Conservation (phyloP, 768 basidiomycete species). For the Mycena haematopus region DNA sequence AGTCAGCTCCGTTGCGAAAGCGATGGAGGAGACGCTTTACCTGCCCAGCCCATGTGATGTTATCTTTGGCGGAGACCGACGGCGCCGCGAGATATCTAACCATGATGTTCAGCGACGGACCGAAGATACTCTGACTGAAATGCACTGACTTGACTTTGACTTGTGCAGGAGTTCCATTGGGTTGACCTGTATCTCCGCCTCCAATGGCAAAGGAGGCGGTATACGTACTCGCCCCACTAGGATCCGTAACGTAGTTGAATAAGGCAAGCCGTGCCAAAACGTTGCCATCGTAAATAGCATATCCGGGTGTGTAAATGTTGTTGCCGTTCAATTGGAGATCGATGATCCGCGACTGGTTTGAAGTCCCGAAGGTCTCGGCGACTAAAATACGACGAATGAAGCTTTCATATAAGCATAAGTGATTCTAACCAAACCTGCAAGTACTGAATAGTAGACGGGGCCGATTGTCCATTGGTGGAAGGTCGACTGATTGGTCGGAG, state of each 20-base stretch:
- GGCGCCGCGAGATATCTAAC: constrained; percentile 58
- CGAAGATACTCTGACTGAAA: background rate
- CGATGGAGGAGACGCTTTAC: constrained; percentile 35
- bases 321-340: constrained; percentile 51
- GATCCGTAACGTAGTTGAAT: constrained; percentile 60
- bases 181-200: constrained; percentile 40
- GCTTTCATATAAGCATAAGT: constrained; percentile 18
- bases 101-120: background rate
- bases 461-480: constrained; percentile 64
- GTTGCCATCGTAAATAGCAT: constrained; percentile 64
- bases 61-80: constrained; percentile 58
- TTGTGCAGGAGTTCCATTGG: constrained; percentile 41
- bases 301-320: constrained; percentile 52
- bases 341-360: constrained; percentile 54
- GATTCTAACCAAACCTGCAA: constrained; percentile 44
- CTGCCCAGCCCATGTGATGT: constrained; percentile 70
- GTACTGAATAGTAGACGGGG: constrained; percentile 60
- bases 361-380: constrained; percentile 58
- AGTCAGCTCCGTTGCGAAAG: constrained; percentile 28
- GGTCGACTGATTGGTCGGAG: constrained; percentile 49
- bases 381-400: constrained; percentile 48
- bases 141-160: constrained; percentile 51
- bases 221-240: constrained; percentile 49
- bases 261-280: constrained; percentile 54
- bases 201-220: constrained; percentile 50